Conservation (phyloP, 106 monocot genomes). For the Apostasia shenzhenica region DNA sequence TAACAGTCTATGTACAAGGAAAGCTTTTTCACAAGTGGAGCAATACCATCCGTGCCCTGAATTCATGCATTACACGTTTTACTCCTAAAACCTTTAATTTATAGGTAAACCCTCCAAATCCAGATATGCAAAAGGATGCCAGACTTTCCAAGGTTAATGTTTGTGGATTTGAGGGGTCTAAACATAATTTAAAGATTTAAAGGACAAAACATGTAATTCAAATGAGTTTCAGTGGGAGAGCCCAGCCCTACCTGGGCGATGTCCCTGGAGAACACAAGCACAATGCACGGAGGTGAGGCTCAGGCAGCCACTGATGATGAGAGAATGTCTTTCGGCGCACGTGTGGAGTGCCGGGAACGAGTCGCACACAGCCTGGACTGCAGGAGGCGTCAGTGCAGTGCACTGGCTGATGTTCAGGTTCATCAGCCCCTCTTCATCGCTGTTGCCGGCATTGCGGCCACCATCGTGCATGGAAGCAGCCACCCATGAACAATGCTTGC, state of each 20-base stretch:
- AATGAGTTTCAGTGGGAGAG: conserved; percentile 10
- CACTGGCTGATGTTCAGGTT: conserved; percentile 97
- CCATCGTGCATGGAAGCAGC: conserved; percentile 2
- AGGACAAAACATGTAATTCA: no score
- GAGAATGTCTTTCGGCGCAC: conserved; percentile 70
- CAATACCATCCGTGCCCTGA: no score
- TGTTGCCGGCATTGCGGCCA: neutral
- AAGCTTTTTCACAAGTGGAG: no score
- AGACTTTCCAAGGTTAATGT: no score
- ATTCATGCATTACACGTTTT: no score
- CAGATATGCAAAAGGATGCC: no score
- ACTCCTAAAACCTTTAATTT: no score
- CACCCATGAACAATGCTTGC: conserved; percentile 19
- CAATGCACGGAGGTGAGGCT: conserved; percentile 93
- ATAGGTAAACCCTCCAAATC: no score
- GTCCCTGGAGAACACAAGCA: conserved; percentile 52
- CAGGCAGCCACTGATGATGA: conserved; percentile 91
- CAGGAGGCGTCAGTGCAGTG: conserved; percentile 88
- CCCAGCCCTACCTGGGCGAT: conserved; percentile 15
- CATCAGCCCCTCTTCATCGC: conserved; percentile 43
- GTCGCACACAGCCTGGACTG: conserved; percentile 88
- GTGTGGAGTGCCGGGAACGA: conserved; percentile 89
- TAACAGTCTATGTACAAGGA: no score
- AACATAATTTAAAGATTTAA: no score
- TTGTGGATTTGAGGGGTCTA: no score